Percentiles rank a stretch among this genome's conserved stretches.
Conservation (phyloP, 2,329 filamentous ascomycete genomes). For the Paraphaeosphaeria sporulosa region DNA sequence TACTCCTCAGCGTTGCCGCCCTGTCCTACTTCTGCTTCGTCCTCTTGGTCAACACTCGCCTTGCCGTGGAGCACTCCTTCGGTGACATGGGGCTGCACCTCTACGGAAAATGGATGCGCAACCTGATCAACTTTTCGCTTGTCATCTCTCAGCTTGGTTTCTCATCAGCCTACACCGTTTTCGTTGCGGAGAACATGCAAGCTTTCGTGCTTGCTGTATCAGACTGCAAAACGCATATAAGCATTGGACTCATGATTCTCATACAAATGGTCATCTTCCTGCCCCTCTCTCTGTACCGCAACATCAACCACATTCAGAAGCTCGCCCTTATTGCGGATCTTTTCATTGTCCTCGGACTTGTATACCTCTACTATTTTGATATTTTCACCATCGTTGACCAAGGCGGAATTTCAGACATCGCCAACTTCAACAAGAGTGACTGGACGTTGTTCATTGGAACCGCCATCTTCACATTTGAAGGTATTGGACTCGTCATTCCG, state of each 20-base stretch:
- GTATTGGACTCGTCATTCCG: conserved; percentile 95
- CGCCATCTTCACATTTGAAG: conserved; percentile 98
- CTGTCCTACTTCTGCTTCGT: conserved; percentile 99
- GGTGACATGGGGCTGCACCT: conserved; percentile 94
- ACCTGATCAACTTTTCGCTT: conserved; percentile 86
- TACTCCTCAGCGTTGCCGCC: conserved; percentile 83
- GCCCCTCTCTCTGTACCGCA: conserved; percentile 89
- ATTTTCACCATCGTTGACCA: conserved; percentile 79
- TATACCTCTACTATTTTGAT: conserved; percentile 97
- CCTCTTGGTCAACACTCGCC: conserved; percentile 83
- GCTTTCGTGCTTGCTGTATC: conserved; percentile 93
- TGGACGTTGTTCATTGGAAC: conserved; percentile 99
- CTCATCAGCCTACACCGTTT: conserved; percentile 94
- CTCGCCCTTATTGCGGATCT: conserved; percentile 92
- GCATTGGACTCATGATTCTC: conserved; percentile 88
- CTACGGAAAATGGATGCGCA: conserved; percentile 90
- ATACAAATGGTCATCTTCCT: conserved; percentile 96
- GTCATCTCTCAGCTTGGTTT: conserved; percentile 96
- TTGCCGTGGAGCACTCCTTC: conserved; percentile 91
- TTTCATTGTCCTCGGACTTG: conserved; percentile 90
- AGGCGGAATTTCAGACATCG: conserved; percentile 81
- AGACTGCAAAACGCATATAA: conserved; percentile 83
- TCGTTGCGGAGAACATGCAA: conserved; percentile 93
- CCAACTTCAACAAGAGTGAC: conserved; percentile 85
- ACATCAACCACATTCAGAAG: conserved; percentile 97